These are phyloP conservation scores for Candida ovalis DNA, from an alignment of 805 yeast genomes.

Conservation along the genomic window DNA sequence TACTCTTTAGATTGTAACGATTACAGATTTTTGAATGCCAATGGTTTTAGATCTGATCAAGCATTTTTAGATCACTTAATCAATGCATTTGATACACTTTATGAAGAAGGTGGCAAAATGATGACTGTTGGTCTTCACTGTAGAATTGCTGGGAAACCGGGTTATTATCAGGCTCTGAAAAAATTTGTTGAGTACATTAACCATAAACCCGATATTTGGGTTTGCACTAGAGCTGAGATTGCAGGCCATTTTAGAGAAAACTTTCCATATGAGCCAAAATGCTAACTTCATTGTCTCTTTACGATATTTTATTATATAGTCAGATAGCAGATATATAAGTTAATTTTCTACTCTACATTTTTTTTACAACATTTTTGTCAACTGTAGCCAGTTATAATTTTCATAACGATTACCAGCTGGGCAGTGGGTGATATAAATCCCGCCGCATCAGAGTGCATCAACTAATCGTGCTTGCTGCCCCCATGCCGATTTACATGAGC, in stretches of 20 bases:
- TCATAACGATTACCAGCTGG: too few species aligned
- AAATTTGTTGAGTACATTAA: conserved; percentile 34
- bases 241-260: conserved; percentile 28
- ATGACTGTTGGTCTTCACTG: conserved; percentile 37
- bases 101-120: conserved; percentile 36
- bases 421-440: too few species aligned
- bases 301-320: not conserved
- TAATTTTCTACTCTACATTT: too few species aligned
- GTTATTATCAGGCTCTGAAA: conserved; percentile 31
- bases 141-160: conserved; percentile 36
- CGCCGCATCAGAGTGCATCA: too few species aligned
- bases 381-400: too few species aligned
- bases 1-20: conserved; percentile 28
- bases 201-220: conserved; percentile 33
- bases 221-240: conserved; percentile 35
- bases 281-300: not conserved
- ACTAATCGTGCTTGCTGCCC: too few species aligned
- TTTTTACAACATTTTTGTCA: too few species aligned
- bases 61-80: conserved; percentile 31
- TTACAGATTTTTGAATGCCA: conserved; percentile 22
- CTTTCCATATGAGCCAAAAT: conserved; percentile 19
- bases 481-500: too few species aligned
- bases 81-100: conserved; percentile 35
- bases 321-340: too few species aligned
- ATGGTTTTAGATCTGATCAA: conserved; percentile 28